Percentiles rank a stretch among this genome's conserved stretches.
Evolutionary conservation across 2,329 filamentous ascomycete species (phyloP).

Genomic region (Sordariomycetes sp.): DNA sequence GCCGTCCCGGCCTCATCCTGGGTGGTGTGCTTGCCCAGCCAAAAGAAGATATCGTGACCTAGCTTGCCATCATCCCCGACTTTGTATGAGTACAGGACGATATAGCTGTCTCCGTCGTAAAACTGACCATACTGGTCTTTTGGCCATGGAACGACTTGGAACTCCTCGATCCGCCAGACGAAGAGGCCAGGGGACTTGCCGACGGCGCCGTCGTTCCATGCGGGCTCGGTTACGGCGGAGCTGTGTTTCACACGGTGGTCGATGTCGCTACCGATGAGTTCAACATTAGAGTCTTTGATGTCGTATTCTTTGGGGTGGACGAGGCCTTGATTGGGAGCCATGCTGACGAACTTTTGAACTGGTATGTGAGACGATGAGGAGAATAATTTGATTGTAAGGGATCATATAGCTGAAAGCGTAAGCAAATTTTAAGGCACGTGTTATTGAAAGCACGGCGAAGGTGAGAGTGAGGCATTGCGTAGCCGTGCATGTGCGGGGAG

Average conservation of each 20-base stretch:
- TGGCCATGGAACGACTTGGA: slow-evolving; percentile 55
- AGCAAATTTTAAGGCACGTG: too few species aligned
- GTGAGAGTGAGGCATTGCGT: background rate
- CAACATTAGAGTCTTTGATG: slow-evolving; percentile 59
- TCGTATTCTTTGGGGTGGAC: slow-evolving; percentile 57
- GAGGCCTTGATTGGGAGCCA: slow-evolving; percentile 53
- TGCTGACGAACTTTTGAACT: too few species aligned
- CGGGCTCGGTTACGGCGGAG: slow-evolving; percentile 55
- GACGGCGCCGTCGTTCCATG: slow-evolving; percentile 52
- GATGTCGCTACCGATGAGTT: slow-evolving; percentile 53
- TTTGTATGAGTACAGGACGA: slow-evolving; percentile 52
- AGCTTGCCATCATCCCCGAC: slow-evolving; percentile 37
- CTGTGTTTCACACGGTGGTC: slow-evolving; percentile 62
- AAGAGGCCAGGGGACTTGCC: slow-evolving; percentile 44
- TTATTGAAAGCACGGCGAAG: too few species aligned
- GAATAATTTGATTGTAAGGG: too few species aligned
- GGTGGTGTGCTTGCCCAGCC: slow-evolving; percentile 55
- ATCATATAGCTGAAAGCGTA: too few species aligned
- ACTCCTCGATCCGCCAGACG: slow-evolving; percentile 60
- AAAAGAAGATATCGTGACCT: slow-evolving; percentile 60
- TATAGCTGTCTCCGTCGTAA: slow-evolving; percentile 60
- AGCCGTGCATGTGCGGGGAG: background rate
- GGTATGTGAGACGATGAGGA: too few species aligned
- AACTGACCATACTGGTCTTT: slow-evolving; percentile 48
- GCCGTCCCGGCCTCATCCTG: slow-evolving; percentile 62